Percentiles rank a stretch among this genome's conserved stretches.
Evolutionary conservation across 2,329 filamentous ascomycete species (phyloP).

Genomic region (Claviceps purpurea): DNA sequence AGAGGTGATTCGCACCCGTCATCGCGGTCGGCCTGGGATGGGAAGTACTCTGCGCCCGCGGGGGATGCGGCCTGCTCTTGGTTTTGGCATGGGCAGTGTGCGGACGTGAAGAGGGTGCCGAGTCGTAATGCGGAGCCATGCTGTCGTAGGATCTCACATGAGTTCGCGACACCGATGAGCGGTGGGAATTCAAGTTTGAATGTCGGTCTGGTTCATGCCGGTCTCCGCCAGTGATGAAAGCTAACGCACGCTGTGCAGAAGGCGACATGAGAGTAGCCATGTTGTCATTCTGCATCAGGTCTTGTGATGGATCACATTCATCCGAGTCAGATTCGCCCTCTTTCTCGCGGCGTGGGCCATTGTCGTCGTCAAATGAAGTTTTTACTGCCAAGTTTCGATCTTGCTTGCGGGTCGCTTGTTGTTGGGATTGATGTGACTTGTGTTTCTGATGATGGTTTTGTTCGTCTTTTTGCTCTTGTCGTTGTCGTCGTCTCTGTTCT

Average conservation of each 20-base stretch:
- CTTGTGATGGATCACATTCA: slow-evolving; percentile 25
- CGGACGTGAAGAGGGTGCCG: slow-evolving; percentile 26
- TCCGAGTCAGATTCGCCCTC: slow-evolving; percentile 20
- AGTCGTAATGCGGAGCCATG: slow-evolving; percentile 8
- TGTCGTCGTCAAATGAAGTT: slow-evolving; percentile 30
- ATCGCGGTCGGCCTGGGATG: slow-evolving; percentile 23
- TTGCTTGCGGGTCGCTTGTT: slow-evolving; percentile 21
- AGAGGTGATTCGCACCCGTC: slow-evolving; percentile 10
- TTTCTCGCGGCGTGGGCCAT: slow-evolving; percentile 9
- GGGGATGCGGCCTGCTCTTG: slow-evolving; percentile 29
- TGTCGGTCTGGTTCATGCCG: slow-evolving; percentile 23
- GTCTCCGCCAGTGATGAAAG: slow-evolving; percentile 30
- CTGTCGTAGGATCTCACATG: slow-evolving; percentile 20
- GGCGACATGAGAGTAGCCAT: slow-evolving; percentile 25
- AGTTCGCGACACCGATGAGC: slow-evolving; percentile 18
- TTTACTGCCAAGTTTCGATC: slow-evolving; percentile 18
- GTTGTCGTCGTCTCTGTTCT: slow-evolving; percentile 18
- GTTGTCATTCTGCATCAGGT: slow-evolving; percentile 14
- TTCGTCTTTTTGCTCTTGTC: too few relatives aligned
- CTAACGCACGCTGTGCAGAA: slow-evolving; percentile 34
- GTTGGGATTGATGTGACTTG: slow-evolving; percentile 2
- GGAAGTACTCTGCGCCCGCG: slow-evolving; percentile 35
- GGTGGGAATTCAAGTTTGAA: slow-evolving; percentile 17
- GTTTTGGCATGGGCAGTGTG: slow-evolving; percentile 40
- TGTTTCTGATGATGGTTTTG: too few relatives aligned